A percentile compares a stretch with the other conserved stretches of the same genome.
Conservation (phyloP, 2,329 filamentous ascomycete genomes). For the Venturia carpophila region DNA sequence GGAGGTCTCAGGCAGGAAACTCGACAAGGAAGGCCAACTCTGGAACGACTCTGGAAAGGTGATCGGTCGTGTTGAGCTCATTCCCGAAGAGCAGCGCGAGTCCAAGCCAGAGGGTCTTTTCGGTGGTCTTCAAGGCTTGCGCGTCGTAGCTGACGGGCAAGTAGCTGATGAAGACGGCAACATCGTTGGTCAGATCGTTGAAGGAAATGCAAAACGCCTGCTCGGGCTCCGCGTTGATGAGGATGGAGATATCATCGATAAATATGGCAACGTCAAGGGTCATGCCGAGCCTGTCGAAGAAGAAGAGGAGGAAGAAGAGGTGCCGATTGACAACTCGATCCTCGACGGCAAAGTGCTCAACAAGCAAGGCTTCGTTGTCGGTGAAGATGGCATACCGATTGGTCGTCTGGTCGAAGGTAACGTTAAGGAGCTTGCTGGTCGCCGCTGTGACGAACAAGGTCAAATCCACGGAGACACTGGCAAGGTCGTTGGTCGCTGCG, state of each 20-base stretch:
- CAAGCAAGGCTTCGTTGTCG: conserved; percentile 52
- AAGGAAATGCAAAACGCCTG: conserved; percentile 64
- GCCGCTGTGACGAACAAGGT: conserved; percentile 48
- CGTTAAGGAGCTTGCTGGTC: conserved; percentile 48
- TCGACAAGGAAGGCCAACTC: conserved; percentile 48
- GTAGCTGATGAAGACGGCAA: conserved; percentile 72
- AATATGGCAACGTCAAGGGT: conserved; percentile 57
- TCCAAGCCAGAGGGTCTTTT: conserved; percentile 57
- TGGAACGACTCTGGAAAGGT: conserved; percentile 50
- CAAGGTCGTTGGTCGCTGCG: conserved; percentile 49
- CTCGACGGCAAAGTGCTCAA: conserved; percentile 48
- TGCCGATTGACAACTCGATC: conserved; percentile 42
- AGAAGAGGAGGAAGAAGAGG: conserved; percentile 38
- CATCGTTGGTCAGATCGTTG: conserved; percentile 62
- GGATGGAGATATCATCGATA: conserved; percentile 74
- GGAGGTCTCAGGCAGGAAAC: conserved; percentile 48
- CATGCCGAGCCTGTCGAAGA: conserved; percentile 50
- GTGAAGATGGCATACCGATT: conserved; percentile 46
- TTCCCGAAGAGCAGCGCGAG: conserved; percentile 50
- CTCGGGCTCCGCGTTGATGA: conserved; percentile 71
- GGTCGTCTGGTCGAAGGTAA: conserved; percentile 50
- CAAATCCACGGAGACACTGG: conserved; percentile 49
- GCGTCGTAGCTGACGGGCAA: conserved; percentile 61
- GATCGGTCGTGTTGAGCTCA: conserved; percentile 50
- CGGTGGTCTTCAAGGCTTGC: conserved; percentile 56